A percentile compares a stretch with the other conserved stretches of the same genome.
Evolutionary conservation across 768 basidiomycete genomes (phyloP).

Genomic region (Dictyophora rubrovolvata): DNA sequence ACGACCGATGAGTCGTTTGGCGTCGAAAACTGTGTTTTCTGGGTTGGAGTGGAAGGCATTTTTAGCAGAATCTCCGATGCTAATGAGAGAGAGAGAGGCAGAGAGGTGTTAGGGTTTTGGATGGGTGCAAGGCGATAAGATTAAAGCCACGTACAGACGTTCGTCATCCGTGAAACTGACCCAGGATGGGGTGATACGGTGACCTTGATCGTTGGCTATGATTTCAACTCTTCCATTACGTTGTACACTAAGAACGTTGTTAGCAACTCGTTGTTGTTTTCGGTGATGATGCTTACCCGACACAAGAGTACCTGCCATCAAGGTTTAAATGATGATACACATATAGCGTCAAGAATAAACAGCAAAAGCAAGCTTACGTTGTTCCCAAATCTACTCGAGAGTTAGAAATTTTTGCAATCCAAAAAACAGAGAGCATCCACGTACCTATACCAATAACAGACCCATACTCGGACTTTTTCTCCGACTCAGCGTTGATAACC

Average conservation of each 20-base stretch:
- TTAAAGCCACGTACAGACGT: conserved; percentile 1
- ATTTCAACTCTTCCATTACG: conserved; percentile 4
- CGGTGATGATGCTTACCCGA: conserved; percentile 6
- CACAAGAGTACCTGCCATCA: conserved; percentile 9
- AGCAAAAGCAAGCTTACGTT: conserved; percentile 5
- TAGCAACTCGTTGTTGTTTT: neutral
- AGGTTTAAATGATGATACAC: neutral
- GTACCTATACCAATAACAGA: conserved; percentile 11
- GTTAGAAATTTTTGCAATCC: neutral
- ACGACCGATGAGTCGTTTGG: conserved; percentile 32
- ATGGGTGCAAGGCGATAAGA: conserved; percentile 8
- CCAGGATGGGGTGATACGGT: conserved; percentile 12
- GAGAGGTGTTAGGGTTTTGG: conserved; percentile 9
- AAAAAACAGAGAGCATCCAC: neutral
- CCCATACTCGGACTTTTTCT: neutral
- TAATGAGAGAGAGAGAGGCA: neutral
- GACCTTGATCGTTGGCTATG: conserved; percentile 16
- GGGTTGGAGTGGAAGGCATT: conserved; percentile 39
- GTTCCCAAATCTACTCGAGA: conserved; percentile 9
- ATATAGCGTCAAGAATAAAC: neutral
- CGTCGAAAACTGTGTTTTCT: conserved; percentile 37
- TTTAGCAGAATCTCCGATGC: conserved; percentile 43
- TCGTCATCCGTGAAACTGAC: conserved; percentile 10
- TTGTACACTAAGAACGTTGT: neutral
- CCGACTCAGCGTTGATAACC: neutral